Conservation (phyloP, 2,329 filamentous ascomycete species). For the Decorospora gaudefroyi region DNA sequence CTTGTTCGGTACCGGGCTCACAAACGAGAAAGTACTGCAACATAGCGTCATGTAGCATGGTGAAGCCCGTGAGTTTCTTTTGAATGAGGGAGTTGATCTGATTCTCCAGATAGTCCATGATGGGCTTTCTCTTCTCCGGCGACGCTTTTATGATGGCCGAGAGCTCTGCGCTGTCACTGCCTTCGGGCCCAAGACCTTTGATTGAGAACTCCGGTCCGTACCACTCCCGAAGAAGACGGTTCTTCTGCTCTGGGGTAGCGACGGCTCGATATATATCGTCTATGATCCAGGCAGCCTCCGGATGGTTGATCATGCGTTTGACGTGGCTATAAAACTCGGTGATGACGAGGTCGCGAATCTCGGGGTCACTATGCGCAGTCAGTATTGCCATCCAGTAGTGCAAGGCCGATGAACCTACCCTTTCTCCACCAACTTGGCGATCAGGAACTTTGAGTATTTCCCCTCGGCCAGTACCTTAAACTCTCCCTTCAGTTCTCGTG, state of each 20-base stretch:
- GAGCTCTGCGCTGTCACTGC: conserved; percentile 67
- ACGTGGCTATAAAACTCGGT: conserved; percentile 95
- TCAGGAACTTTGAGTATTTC: conserved; percentile 95
- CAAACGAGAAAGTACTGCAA: conserved; percentile 89
- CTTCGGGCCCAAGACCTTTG: conserved; percentile 61
- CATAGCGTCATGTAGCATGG: conserved; percentile 98
- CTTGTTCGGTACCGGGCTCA: conserved; percentile 76
- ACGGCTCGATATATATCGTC: conserved; percentile 94
- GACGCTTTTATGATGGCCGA: conserved; percentile 72
- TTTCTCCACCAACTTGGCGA: conserved; percentile 93
- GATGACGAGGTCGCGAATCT: conserved; percentile 85
- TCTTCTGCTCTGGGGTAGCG: conserved; percentile 84
- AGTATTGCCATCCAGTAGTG: conserved; percentile 6
- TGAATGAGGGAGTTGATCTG: conserved; percentile 92
- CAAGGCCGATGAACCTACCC: conserved; percentile 48
- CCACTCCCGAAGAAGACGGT: conserved; percentile 86
- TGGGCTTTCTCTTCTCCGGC: conserved; percentile 83
- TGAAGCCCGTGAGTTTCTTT: conserved; percentile 96
- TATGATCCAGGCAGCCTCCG: conserved; percentile 95
- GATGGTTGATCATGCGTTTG: conserved; percentile 89
- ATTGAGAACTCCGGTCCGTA: conserved; percentile 93
- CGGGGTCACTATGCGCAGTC: conserved; percentile 64
- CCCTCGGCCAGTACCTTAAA: conserved; percentile 88
- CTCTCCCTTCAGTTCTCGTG: conserved; percentile 80
- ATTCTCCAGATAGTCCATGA: conserved; percentile 82